Base-by-base conservation (phyloP, 352 stramenopile species). In the Globisporangium solare region DNA sequence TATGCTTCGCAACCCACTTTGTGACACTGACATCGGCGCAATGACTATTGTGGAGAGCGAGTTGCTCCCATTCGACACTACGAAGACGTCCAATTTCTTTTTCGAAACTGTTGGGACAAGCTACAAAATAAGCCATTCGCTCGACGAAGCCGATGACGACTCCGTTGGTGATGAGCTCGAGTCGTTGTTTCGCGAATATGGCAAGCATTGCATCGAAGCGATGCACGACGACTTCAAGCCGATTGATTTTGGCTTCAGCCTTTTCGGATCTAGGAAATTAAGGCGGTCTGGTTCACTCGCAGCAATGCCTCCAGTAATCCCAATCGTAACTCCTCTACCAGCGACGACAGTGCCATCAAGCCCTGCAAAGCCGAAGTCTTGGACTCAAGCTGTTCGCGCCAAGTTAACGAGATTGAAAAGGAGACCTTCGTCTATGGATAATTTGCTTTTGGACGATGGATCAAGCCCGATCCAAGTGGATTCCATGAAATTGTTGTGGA, bases 401-500 rank as follows among this genome's bases (percentile, higher is more conserved):
- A 77, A 81, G 47, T 52, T 92, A 8, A 68, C 71, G 3, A 60
- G 62, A 15, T 60, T 92, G 8, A 92, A 89, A 48, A 71, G 68
- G 13, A 63, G 79, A n/a, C 80, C 77, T 20, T 68, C 76, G 1
- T 86, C 77, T 2, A 90, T 86, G 75, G 77, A 88, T 49, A 90
- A 90, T 37, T 63, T 88, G 17, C 63, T 88, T 14, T 42, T 88
- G 2, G 86, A 86, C 47, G 81, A 89, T 49, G 81, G 79, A 0
- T 89, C 79, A 0, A 74, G 77, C 37, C 83, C 83, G 1, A 91
- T 93, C 31, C 83, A 93, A 73, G 69, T 93, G 1, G 81, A 93
- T 45, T 80, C 83, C 0, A 89, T 92, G 77, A 87, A 86, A 50
- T 58, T 94, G 2, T 53, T 91, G 7, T 94, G 84, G 84, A 92